Percentiles rank a stretch among this genome's conserved stretches.
phyloP scores from a whole-genome alignment of 345 rosid species.

The Nephelium lappaceum region DNA sequence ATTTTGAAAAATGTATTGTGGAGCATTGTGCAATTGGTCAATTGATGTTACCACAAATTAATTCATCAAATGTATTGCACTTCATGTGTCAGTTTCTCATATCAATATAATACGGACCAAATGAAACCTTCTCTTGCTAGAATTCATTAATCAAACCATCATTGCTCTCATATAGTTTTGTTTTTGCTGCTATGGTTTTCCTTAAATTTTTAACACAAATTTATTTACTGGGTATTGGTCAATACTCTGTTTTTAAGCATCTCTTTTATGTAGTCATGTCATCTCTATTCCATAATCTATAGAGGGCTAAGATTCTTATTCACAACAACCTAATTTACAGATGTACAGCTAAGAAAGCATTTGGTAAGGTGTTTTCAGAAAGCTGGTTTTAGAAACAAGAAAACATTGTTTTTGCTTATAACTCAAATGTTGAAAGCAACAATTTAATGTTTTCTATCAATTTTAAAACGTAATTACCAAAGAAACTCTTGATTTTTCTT shows the following conservation, averaged over 20 bases:
- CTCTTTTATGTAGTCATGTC: not conserved
- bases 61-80: conserved; percentile 3
- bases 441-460: too few species aligned
- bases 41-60: not conserved
- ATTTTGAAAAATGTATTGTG: not conserved
- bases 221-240: not conserved
- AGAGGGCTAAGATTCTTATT: too few species aligned
- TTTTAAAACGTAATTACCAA: too few species aligned
- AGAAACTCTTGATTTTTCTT: too few species aligned
- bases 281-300: not conserved
- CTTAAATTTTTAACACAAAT: not conserved
- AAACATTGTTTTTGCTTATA: too few species aligned
- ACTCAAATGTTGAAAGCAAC: too few species aligned
- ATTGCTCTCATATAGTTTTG: not conserved
- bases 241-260: not conserved
- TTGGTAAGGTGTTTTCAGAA: not conserved
- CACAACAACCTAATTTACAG: not conserved
- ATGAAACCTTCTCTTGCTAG: not conserved
- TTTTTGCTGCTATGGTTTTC: not conserved
- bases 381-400: too few species aligned
- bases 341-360: too few species aligned
- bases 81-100: not conserved
- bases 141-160: not conserved
- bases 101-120: not conserved
- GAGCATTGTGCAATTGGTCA: not conserved